phyloP scores from a whole-genome alignment of 139 green algal species.

The Marvania coccoides region DNA sequence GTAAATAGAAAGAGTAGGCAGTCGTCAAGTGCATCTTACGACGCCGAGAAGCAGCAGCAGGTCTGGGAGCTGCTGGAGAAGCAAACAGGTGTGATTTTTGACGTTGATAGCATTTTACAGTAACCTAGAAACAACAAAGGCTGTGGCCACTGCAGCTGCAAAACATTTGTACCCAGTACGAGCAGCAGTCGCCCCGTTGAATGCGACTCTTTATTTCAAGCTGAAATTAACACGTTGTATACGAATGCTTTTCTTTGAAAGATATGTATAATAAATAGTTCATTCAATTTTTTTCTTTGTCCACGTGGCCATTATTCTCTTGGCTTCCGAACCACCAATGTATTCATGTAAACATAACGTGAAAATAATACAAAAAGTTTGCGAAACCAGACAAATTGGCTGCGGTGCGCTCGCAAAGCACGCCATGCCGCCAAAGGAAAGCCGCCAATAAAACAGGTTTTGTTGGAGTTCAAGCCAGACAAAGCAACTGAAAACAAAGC shows the following conservation, averaged over 20 bases:
- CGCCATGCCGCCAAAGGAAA: conserved; percentile 1
- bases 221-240: too few species aligned
- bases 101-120: too few species aligned
- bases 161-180: neutral
- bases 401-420: conserved; percentile 15
- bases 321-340: too few species aligned
- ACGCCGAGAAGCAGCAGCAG: conserved; percentile 3
- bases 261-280: too few species aligned
- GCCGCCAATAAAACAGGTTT: neutral
- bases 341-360: conserved; percentile 34
- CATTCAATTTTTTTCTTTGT: too few species aligned
- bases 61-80: conserved; percentile 7
- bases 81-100: conserved; percentile 4
- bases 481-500: neutral
- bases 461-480: too few species aligned
- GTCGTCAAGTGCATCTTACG: neutral
- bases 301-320: too few species aligned
- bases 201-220: too few species aligned
- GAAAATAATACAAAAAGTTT: conserved; percentile 27
- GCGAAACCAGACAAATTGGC: conserved; percentile 31
- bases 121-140: neutral
- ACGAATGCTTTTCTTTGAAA: too few species aligned
- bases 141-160: neutral
- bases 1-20: conserved; percentile 12
- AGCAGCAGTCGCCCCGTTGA: too few species aligned